Conservation (phyloP, 495 filamentous ascomycete species). For the Margaritispora aquatica region DNA sequence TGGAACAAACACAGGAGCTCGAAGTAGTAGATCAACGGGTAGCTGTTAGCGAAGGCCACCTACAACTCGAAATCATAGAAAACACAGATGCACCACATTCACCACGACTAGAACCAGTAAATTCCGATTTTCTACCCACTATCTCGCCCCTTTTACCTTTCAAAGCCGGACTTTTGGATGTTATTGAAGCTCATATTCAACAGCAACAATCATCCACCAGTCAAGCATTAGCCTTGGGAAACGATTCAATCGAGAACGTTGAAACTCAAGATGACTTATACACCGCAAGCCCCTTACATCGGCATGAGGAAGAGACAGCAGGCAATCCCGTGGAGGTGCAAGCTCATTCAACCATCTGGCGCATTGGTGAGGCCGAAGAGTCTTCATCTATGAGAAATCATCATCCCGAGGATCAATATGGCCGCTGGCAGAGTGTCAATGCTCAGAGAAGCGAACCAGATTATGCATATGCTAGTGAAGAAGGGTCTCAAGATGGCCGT, state of each 20-base stretch:
- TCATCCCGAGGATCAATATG: constrained; percentile 14
- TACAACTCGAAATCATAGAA: not conserved
- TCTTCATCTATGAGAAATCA: not conserved
- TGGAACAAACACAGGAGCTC: not conserved
- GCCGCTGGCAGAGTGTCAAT: constrained; percentile 12
- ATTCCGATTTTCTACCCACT: constrained; percentile 38
- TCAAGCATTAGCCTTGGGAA: not conserved
- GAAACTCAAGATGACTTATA: constrained; percentile 11
- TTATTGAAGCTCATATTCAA: not conserved
- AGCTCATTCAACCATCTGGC: constrained; percentile 13
- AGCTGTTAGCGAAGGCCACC: not conserved
- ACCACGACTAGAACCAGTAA: constrained; percentile 39
- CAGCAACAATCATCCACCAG: not conserved
- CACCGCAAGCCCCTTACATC: constrained; percentile 3
- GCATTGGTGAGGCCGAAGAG: not conserved
- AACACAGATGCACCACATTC: constrained; percentile 22
- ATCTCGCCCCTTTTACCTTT: constrained; percentile 39
- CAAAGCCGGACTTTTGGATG: not conserved
- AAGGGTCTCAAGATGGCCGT: not conserved
- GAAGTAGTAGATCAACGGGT: too few species aligned
- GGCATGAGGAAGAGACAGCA: not conserved
- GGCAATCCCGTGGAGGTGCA: not conserved
- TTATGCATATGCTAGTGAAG: not conserved
- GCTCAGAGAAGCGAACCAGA: constrained; percentile 3
- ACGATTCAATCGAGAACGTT: not conserved